Base-by-base conservation (phyloP, 1,284 basidiomycete genomes). In the Moesziomyces sp. region DNA sequence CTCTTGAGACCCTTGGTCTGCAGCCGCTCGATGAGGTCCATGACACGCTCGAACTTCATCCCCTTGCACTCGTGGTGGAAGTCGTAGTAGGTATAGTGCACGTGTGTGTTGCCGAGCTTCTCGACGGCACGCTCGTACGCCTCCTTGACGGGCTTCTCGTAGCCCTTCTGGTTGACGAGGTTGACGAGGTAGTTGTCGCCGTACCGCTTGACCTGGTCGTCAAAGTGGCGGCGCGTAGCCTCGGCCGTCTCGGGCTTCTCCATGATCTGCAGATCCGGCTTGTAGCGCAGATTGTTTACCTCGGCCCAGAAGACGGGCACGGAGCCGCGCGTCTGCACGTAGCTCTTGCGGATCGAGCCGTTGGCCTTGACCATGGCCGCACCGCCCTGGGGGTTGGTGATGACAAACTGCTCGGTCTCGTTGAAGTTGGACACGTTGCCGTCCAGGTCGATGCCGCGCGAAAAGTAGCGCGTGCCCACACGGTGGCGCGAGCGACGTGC, bases 241-340 rank as follows among this genome's bases (percentile, higher is more conserved):
- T 90, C 87, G 47, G 89, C 86, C 78, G 94, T 92, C 74, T 93
- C 90, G 55, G 90, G 89, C 43, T 93, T 85, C 59, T 97, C 94
- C 94, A 98, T 98, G 73, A 99, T 89, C 85, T 95, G 93, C 61
- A 99, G 86, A 85, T 99, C 97, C 9, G 97, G 97, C 84, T 95
- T 97, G 86, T 99, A 99, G 71, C 94, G 89, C 70, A 99, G 84
- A 50, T 94, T 99, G 85, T 96, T 98, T 81, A 99, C 87, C 85
- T 99, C 96, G 3, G 93, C 93, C 97, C 97, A 99, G 84, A 91
- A 98, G 19, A 99, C 86, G 2, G 97, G 97, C 11, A 96, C 91
- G 76, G 92, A 94, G 10, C 97, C 97, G 75, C 97, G 88, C 55
- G 92, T 94, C 86, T 99, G 97, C 13, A 97, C 92, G 64, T 83